Base-by-base conservation (phyloP, 306 rosid genomes). In the Citrullus colocynthis region DNA sequence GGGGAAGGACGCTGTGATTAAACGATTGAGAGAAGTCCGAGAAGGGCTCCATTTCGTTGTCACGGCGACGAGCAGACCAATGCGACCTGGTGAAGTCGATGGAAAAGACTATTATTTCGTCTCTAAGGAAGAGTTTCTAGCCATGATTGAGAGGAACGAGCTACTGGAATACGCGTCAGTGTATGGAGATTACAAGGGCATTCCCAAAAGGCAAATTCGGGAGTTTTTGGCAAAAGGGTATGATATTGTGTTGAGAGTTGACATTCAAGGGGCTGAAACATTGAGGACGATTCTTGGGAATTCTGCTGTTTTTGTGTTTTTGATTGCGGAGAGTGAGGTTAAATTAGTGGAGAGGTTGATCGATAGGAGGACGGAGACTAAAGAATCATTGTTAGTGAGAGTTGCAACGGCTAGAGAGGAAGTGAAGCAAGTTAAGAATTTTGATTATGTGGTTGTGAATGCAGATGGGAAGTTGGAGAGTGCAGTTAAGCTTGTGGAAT, bases 401-500 rank as follows among this genome's bases (percentile, higher is more conserved):
- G 86, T 92, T 74, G 86, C 93, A 0, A 91, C 98, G 0, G 98
- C 99, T 0, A 86, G 91, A 76, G 99, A 95, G 85, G 99, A 95
- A 87, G 87, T 95, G 76, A 95, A 84, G 84, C 98, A 88, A 48
- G 81, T 91, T 12, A 86, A 81, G 82, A 83, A 72, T 41, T 95
- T 92, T 66, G 99, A 95, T 76, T 95, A 95, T 61, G 97, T 88
- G 45, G 97, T 95, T 52, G 98, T 92, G 51, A 95, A 95, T 86
- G 88, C 86, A 0, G 86, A 95, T 32, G 98, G 95, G 86, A 86
- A 88, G 87, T 82, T 95, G 78, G 99, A 95, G 5, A 81, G 30
- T 80, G 97, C 99, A 0, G 99, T 91, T 17, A 64, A 84, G 84
- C 61, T 88, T 72, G 81, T 95, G 77, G 91, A 89, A 56, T 87